Evolutionary conservation across 2,329 filamentous ascomycete species (phyloP).

Genomic region (Zarea fungicola): DNA sequence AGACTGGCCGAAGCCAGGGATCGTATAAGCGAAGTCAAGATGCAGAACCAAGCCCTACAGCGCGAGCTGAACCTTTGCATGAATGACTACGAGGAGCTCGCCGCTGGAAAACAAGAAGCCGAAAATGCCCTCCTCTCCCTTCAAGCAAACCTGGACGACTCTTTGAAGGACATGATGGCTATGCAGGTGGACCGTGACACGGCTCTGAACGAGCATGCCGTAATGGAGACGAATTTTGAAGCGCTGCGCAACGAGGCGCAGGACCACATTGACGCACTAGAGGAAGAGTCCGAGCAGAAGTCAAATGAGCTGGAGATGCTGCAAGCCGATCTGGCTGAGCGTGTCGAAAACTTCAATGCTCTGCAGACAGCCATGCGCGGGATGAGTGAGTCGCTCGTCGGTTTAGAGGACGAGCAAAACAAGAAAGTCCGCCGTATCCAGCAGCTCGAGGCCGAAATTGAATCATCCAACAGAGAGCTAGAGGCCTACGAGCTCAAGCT

Average conservation of each 20-base stretch:
- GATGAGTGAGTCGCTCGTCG: slow-evolving; percentile 79
- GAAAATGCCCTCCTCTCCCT: slow-evolving; percentile 57
- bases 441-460: slow-evolving; percentile 75
- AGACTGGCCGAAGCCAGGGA: slow-evolving; percentile 80
- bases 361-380: slow-evolving; percentile 90
- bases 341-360: slow-evolving; percentile 83
- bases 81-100: slow-evolving; percentile 70
- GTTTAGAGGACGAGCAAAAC: slow-evolving; percentile 84
- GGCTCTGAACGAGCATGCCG: slow-evolving; percentile 60
- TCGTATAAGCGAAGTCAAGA: slow-evolving; percentile 75
- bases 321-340: slow-evolving; percentile 66
- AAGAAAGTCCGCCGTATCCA: slow-evolving; percentile 73
- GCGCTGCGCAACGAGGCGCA: slow-evolving; percentile 58
- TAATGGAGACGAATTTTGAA: slow-evolving; percentile 57
- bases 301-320: slow-evolving; percentile 65
- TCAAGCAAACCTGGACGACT: slow-evolving; percentile 74
- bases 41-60: slow-evolving; percentile 86
- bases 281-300: slow-evolving; percentile 68
- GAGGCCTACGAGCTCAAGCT: slow-evolving; percentile 81
- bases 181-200: slow-evolving; percentile 84
- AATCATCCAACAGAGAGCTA: slow-evolving; percentile 79
- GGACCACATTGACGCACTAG: slow-evolving; percentile 60
- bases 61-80: slow-evolving; percentile 75
- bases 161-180: slow-evolving; percentile 72
- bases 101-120: slow-evolving; percentile 56